phyloP scores from a whole-genome alignment of 2,329 filamentous ascomycete species.

The Alternaria gansuensis region DNA sequence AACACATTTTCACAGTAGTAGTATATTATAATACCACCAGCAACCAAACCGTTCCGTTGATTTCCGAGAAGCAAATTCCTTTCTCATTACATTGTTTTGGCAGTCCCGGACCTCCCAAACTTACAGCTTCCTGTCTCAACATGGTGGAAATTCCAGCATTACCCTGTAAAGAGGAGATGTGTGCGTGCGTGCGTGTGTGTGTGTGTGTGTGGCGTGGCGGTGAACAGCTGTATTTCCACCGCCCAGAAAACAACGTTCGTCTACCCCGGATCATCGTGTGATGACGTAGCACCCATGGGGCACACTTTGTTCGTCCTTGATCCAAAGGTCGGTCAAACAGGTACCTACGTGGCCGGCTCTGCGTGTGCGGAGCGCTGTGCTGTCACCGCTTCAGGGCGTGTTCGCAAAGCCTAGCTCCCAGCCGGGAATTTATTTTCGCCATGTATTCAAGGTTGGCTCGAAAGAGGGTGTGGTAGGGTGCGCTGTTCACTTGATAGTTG shows the following conservation, averaged over 20 bases:
- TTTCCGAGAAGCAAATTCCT: slow-evolving; percentile 22
- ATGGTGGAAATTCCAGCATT: slow-evolving; percentile 29
- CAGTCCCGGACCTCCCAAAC: slow-evolving; percentile 4
- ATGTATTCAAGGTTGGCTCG: slow-evolving; percentile 13
- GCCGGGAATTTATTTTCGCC: slow-evolving; percentile 7
- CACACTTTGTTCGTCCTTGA: slow-evolving; percentile 11
- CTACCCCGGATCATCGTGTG: slow-evolving; percentile 34
- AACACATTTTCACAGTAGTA: slow-evolving; percentile 21
- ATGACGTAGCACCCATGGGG: slow-evolving; percentile 39
- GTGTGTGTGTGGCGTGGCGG: slow-evolving; percentile 31
- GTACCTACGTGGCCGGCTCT: slow-evolving; percentile 39
- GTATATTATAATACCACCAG: slow-evolving; percentile 5
- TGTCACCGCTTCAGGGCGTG: slow-evolving; percentile 30
- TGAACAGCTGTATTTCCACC: slow-evolving; percentile 38
- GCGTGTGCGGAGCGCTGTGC: slow-evolving; percentile 27
- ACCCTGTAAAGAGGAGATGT: slow-evolving; percentile 7
- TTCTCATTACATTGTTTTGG: slow-evolving; percentile 24
- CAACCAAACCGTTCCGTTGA: slow-evolving; percentile 19
- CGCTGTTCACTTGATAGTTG: slow-evolving; percentile 25
- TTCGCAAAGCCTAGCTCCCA: slow-evolving; percentile 1
- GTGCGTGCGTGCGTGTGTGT: not conserved
- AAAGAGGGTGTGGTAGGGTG: slow-evolving; percentile 34
- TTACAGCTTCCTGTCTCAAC: slow-evolving; percentile 21
- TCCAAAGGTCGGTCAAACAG: slow-evolving; percentile 35
- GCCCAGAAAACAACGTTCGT: slow-evolving; percentile 24